phyloP scores from a whole-genome alignment of 2,329 filamentous ascomycete genomes.

The Xylariaceae sp. region DNA sequence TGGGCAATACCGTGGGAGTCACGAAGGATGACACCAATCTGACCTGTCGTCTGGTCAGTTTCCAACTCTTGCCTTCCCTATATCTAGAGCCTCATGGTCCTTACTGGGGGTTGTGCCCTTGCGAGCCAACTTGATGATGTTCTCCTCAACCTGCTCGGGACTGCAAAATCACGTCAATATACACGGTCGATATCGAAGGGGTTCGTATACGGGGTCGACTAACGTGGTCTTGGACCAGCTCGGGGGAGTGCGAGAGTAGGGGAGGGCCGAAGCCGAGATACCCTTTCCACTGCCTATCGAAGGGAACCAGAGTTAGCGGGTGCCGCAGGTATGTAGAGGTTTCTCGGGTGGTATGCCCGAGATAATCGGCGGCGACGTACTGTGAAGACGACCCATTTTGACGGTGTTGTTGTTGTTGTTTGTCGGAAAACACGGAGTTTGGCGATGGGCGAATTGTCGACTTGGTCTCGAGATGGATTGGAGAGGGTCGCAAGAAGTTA shows the following conservation, averaged over 20 bases:
- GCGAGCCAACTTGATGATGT: conserved; percentile 98
- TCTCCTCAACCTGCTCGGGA: conserved; percentile 95
- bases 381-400: conserved; percentile 92
- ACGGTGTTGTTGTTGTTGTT: conserved; percentile 41
- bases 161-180: conserved; percentile 7
- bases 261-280: conserved; percentile 91
- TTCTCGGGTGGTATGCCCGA: neutral
- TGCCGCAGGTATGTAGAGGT: neutral
- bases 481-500: conserved; percentile 19
- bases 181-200: neutral
- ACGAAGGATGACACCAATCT: conserved; percentile 81
- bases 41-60: conserved; percentile 7
- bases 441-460: conserved; percentile 24
- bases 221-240: conserved; percentile 94
- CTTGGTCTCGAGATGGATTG: conserved; percentile 19
- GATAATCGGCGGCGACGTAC: conserved; percentile 55
- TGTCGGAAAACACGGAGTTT: conserved; percentile 14
- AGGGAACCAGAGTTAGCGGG: conserved; percentile 5
- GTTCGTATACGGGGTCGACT: conserved; percentile 2
- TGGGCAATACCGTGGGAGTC: conserved; percentile 97
- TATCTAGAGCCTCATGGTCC: neutral
- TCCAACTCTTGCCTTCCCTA: neutral
- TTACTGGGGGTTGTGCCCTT: conserved; percentile 74
- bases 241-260: conserved; percentile 89
- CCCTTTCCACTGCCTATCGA: conserved; percentile 66